Percentiles rank a stretch among this genome's conserved stretches.
These are phyloP conservation scores for Apiospora kogelbergensis DNA, from an alignment of 2,329 filamentous ascomycete species.

Conservation along the genomic window DNA sequence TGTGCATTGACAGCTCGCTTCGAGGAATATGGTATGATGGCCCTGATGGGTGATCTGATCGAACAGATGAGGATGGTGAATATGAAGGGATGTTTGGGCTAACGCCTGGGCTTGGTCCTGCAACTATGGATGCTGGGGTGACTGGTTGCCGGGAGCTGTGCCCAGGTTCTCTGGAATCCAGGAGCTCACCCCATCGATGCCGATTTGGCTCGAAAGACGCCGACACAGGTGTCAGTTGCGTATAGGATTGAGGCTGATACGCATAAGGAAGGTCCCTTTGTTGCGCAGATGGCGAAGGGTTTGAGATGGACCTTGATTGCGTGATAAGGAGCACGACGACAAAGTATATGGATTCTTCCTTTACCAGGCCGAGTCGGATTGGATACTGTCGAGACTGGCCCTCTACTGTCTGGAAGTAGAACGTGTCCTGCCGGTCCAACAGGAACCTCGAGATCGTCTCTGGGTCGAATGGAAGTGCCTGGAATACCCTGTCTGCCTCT, in stretches of 20 bases:
- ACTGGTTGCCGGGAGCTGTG: slow-evolving; percentile 31
- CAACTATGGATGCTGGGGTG: slow-evolving; percentile 32
- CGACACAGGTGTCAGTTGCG: slow-evolving; percentile 46
- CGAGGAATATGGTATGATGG: slow-evolving; percentile 53
- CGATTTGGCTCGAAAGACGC: slow-evolving; percentile 48
- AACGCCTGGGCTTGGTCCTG: slow-evolving; percentile 33
- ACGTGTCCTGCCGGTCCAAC: slow-evolving; percentile 53
- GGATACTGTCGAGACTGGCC: slow-evolving; percentile 51
- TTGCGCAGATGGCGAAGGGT: slow-evolving; percentile 46
- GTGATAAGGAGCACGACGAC: slow-evolving; percentile 51
- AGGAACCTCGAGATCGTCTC: slow-evolving; percentile 54
- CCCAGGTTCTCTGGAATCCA: slow-evolving; percentile 31
- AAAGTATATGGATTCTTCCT: slow-evolving; percentile 63
- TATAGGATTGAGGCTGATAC: slow-evolving; percentile 41
- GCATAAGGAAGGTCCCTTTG: slow-evolving; percentile 41
- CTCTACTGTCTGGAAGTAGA: slow-evolving; percentile 53
- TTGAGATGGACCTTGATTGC: slow-evolving; percentile 37
- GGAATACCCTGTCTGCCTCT: slow-evolving; percentile 55
- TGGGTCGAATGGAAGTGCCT: slow-evolving; percentile 51
- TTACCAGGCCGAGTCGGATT: slow-evolving; percentile 56
- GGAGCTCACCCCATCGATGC: slow-evolving; percentile 35
- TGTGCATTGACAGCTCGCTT: slow-evolving; percentile 45
- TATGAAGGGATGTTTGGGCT: slow-evolving; percentile 47
- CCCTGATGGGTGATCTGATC: slow-evolving; percentile 49
- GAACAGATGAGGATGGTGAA: slow-evolving; percentile 42